phyloP scores from a whole-genome alignment of 1,139 yeast species.

The Suzukiozyma palmioleophila region DNA sequence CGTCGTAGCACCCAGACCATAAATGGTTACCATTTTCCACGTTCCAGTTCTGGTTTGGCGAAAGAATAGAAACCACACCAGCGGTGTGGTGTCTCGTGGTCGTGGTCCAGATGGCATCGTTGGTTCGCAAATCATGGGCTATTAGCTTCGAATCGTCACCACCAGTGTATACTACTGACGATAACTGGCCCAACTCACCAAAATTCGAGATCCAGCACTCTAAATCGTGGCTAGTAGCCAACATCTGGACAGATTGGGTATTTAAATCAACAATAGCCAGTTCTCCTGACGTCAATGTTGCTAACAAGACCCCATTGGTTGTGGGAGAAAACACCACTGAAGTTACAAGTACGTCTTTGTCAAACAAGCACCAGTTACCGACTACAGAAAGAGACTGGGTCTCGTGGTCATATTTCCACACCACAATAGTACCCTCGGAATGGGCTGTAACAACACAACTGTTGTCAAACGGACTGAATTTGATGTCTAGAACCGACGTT shows the following conservation, averaged over 20 bases:
- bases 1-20: constrained; percentile 95
- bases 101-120: constrained; percentile 47
- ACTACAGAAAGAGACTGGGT: constrained; percentile 15
- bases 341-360: constrained; percentile 51
- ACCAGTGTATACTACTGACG: constrained; percentile 71
- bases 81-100: constrained; percentile 68
- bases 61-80: constrained; percentile 78
- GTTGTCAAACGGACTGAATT: constrained; percentile 53
- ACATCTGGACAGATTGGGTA: constrained; percentile 10
- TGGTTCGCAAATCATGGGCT: constrained; percentile 67
- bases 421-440: constrained; percentile 67
- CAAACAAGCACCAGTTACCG: constrained; percentile 38
- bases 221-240: constrained; percentile 47
- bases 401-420: constrained; percentile 49
- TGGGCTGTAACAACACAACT: constrained; percentile 59
- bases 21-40: constrained; percentile 45
- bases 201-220: constrained; percentile 91
- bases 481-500: constrained; percentile 76
- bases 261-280: constrained; percentile 30
- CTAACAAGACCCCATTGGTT: constrained; percentile 27
- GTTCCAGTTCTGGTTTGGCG: constrained; percentile 41
- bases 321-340: constrained; percentile 60
- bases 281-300: constrained; percentile 61
- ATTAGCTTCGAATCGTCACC: constrained; percentile 82
- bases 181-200: constrained; percentile 52